Base-by-base conservation (phyloP, 2,329 filamentous ascomycete genomes). In the Tolypocladium pustulatum region DNA sequence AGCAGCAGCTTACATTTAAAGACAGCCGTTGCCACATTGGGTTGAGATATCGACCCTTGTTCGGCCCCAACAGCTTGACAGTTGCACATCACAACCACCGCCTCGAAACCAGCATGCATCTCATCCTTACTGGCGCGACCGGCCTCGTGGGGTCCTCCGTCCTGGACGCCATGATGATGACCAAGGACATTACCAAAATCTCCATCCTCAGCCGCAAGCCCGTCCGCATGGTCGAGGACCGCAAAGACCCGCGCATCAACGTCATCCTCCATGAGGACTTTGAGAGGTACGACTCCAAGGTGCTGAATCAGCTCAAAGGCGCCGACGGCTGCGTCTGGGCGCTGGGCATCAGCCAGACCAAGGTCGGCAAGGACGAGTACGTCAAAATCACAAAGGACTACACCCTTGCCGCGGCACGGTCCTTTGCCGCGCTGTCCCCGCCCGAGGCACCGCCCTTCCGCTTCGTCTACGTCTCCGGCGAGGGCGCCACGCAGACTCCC, bases 251-350 rank as follows among this genome's bases (percentile, higher is more conserved):
- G 0, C 83, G 87, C 61, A 78, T 85, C 60, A 80, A 81, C 30
- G 83, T 90, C 58, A 85, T 91, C 61, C 73, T 86, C 22, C 87
- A 91, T 67, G 77, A 80, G 20, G 85, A 91, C 69, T 91, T 88
- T 66, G 71, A 74, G 15, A 74, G 69, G 1, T 91, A 90, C 68
- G 78, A 81, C 40, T 65, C 78, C 0, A 75, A 76, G 0, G 63
- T 90, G 2, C 75, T 91, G 12, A 62, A 71, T 30, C 76, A 86
- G 66, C 75, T 92, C 0, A 76, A 78, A 57, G 87, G 82, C 27
- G 88, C 88, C 0, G 74, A 80, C 9, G 88, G 85, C 2, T 88
- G 84, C 60, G 85, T 91, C 1, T 92, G 89, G 89, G 88, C 89
- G 0, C 76, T 87, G 53, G 88, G 89, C 0, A 83, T 86, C 54